Base-by-base conservation (phyloP, 2,329 filamentous ascomycete species). In the Fonsecaea multimorphosa region DNA sequence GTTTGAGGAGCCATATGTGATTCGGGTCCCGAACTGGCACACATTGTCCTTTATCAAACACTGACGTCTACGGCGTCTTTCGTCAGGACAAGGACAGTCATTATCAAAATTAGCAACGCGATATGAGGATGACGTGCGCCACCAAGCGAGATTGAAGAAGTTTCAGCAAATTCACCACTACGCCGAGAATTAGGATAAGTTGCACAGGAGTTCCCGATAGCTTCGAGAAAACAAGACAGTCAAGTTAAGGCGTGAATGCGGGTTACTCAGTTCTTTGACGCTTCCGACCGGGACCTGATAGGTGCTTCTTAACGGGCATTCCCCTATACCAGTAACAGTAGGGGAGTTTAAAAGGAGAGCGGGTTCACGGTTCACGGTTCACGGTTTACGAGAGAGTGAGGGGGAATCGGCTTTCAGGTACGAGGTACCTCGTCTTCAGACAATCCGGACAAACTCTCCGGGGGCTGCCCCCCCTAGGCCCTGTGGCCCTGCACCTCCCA, bases 101-200 rank as follows among this genome's bases (percentile, higher is more conserved):
- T 16, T 54, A 54, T 22, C 52, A 54, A 31, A 54, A 54, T 54
- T 34, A 54, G 52, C 27, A 34, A 2, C 16, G 29, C 52, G 8
- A 54, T n/a, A 19, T 16, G 14, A 34, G 31, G 19, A 49, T 58
- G 56, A n/a, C n/a, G 19, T 49, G 22, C 9, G 24, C n/a, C 40
- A 22, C 34, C 11, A 51, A 51, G 56, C 56, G 56, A 58, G 19
- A 58, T 58, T 51, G 29, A 51, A 0, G 16, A 2, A 9, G 58
- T 60, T 52, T 60, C 46, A 40, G 24, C 27, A 9, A 27, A 40
- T 36, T n/a, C 22, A 49, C 14, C 57, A 11, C 3, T 6, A 29
- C n/a, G 27, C 11, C 34, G 19, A 40, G 32, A 27, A 54, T n/a
- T 14, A 54, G 16, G 52, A 34, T 34, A 54, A 53, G 51, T 53